These are phyloP conservation scores for Aspergillus ibericus DNA, from an alignment of 2,329 filamentous ascomycete genomes.

Conservation along the genomic window DNA sequence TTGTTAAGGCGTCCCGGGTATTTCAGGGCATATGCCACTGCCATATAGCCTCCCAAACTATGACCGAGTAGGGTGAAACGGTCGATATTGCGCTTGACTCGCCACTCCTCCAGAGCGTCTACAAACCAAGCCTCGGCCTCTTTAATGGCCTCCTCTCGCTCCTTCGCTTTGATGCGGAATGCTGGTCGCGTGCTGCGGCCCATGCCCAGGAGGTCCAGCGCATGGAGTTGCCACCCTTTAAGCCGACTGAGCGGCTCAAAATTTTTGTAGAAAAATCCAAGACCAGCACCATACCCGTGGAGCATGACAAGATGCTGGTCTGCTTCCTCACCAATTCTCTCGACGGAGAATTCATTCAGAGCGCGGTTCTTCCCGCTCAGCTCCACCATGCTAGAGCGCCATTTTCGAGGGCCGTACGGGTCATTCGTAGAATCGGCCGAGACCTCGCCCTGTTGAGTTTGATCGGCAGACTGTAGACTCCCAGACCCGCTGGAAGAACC, in stretches of 20 bases:
- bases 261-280: conserved; percentile 99
- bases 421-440: conserved; percentile 58
- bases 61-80: conserved; percentile 92
- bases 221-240: conserved; percentile 83
- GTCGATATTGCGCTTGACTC: conserved; percentile 81
- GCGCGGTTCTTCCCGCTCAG: conserved; percentile 82
- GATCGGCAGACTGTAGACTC: conserved; percentile 38
- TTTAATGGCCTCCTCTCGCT: conserved; percentile 72
- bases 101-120: conserved; percentile 95
- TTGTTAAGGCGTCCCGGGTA: conserved; percentile 95
- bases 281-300: conserved; percentile 91
- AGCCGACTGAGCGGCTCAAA: conserved; percentile 82
- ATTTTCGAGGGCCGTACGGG: conserved; percentile 79
- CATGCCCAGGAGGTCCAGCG: conserved; percentile 94
- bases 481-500: conserved; percentile 27
- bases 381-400: conserved; percentile 81
- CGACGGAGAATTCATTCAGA: conserved; percentile 89
- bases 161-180: conserved; percentile 83
- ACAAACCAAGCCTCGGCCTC: conserved; percentile 97
- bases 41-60: conserved; percentile 91
- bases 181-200: conserved; percentile 80
- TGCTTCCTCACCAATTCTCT: conserved; percentile 73
- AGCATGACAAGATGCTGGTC: conserved; percentile 92
- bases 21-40: conserved; percentile 91
- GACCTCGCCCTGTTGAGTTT: conserved; percentile 45